These are phyloP conservation scores for Magnolia officinalis DNA, from an alignment of 164 flowering plant species.

Conservation along the genomic window DNA sequence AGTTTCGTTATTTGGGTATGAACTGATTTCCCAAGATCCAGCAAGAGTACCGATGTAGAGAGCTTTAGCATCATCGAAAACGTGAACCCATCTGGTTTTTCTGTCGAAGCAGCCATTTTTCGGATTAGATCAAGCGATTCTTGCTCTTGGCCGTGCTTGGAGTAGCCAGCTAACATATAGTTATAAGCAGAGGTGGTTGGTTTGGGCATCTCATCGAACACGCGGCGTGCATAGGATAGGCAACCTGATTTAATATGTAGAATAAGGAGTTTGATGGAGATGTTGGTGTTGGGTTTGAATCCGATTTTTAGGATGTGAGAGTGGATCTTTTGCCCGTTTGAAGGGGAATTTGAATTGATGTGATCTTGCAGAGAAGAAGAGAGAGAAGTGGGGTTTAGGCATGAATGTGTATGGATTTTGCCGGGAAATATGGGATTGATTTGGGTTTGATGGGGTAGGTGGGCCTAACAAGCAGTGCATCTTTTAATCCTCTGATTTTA, in stretches of 20 bases:
- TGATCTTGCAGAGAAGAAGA: slow-evolving; percentile 59
- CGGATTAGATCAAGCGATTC: slow-evolving; percentile 47
- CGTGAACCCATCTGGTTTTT: slow-evolving; percentile 74
- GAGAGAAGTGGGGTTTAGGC: slow-evolving; percentile 26
- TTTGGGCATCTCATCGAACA: slow-evolving; percentile 67
- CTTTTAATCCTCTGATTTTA: background rate
- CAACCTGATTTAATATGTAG: slow-evolving; percentile 48
- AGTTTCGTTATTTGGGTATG: slow-evolving; percentile 64
- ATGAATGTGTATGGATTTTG: slow-evolving; percentile 4
- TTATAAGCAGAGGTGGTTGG: slow-evolving; percentile 73
- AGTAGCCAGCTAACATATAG: slow-evolving; percentile 66
- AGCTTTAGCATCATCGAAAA: slow-evolving; percentile 75
- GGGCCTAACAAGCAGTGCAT: background rate
- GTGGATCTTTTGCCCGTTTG: slow-evolving; percentile 67
- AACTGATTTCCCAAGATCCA: slow-evolving; percentile 42
- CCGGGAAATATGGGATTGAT: background rate
- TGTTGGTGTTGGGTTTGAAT: slow-evolving; percentile 48
- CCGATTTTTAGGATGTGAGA: slow-evolving; percentile 66
- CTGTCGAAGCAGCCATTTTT: slow-evolving; percentile 29
- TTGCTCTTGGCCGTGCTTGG: slow-evolving; percentile 39
- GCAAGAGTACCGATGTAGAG: slow-evolving; percentile 27
- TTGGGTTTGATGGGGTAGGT: background rate
- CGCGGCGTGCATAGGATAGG: slow-evolving; percentile 47
- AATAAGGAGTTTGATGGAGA: slow-evolving; percentile 73
- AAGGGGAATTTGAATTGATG: slow-evolving; percentile 59